A percentile compares a stretch with the other conserved stretches of the same genome.
Evolutionary conservation across 345 rosid species (phyloP).

Genomic region (Citrus unshiu): DNA sequence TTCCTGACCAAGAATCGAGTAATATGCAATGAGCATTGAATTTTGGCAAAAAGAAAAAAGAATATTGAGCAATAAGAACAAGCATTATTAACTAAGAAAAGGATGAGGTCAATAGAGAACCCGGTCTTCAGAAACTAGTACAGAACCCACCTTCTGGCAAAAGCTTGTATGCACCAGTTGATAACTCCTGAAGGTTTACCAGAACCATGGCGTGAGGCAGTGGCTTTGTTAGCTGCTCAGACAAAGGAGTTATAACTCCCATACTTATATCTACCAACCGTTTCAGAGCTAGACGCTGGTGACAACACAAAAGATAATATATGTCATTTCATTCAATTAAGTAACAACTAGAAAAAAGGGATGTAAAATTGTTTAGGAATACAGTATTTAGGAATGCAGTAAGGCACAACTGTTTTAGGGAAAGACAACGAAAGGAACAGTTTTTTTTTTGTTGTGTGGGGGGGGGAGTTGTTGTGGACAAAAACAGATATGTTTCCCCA

Average conservation of each 20-base stretch:
- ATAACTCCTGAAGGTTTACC: conserved; percentile 83
- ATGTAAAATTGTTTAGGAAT: neutral
- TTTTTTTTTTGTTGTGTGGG: no score
- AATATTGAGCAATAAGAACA: neutral
- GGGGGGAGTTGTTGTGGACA: neutral
- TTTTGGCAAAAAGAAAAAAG: neutral
- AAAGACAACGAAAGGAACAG: neutral
- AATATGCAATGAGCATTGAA: neutral
- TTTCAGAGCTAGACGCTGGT: conserved; percentile 88
- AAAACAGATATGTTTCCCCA: neutral
- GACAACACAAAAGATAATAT: conserved; percentile 14
- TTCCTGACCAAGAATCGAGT: conserved; percentile 43
- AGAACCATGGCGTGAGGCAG: conserved; percentile 91
- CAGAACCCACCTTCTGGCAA: conserved; percentile 82
- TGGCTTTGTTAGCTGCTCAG: conserved; percentile 95
- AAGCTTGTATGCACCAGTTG: conserved; percentile 90
- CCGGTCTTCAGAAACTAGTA: neutral
- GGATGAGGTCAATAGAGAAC: neutral
- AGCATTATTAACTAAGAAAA: conserved; percentile 7
- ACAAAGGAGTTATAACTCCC: conserved; percentile 88
- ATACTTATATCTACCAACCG: conserved; percentile 87
- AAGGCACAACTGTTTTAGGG: neutral
- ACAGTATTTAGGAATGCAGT: neutral
- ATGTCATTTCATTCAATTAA: conserved; percentile 16
- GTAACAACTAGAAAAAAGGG: neutral